Percentiles rank a stretch among this genome's conserved stretches.
Evolutionary conservation across 2,329 filamentous ascomycete species (phyloP).

Genomic region (Massarina eburnea): DNA sequence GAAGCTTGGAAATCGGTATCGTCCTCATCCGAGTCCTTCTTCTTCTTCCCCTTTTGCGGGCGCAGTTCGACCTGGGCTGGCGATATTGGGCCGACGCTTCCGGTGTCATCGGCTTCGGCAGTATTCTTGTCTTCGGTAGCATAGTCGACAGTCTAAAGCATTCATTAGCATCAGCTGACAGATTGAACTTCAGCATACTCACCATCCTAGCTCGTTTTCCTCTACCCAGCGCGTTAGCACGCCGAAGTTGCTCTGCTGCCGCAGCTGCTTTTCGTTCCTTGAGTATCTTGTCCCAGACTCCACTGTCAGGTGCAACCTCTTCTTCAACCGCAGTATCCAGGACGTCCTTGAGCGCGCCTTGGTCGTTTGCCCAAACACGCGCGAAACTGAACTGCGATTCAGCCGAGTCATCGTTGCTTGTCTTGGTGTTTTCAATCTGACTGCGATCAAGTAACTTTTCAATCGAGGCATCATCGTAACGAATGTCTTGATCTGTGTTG

Average conservation of each 20-base stretch:
- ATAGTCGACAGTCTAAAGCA: constrained; percentile 50
- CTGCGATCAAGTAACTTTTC: constrained; percentile 89
- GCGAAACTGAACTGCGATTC: constrained; percentile 88
- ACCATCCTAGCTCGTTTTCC: constrained; percentile 73
- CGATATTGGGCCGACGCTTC: constrained; percentile 18
- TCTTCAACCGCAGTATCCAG: constrained; percentile 58
- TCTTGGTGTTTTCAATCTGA: constrained; percentile 71
- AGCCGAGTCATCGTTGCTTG: constrained; percentile 64
- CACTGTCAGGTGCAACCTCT: constrained; percentile 60
- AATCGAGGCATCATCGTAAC: constrained; percentile 79
- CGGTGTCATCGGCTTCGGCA: constrained; percentile 20
- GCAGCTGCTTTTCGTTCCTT: constrained; percentile 79
- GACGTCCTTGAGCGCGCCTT: constrained; percentile 65
- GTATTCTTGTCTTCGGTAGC: constrained; percentile 34
- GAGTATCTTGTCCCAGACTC: constrained; percentile 89
- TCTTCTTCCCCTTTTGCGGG: constrained; percentile 22
- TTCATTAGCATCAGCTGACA: neutral
- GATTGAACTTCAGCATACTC: constrained; percentile 22
- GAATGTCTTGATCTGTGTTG: constrained; percentile 69
- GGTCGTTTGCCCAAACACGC: constrained; percentile 87
- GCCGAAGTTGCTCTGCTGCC: constrained; percentile 66
- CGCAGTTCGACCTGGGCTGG: constrained; percentile 31
- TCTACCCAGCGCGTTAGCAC: constrained; percentile 77
- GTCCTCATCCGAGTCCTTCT: constrained; percentile 42
- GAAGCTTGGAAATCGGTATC: constrained; percentile 55